Percentiles rank a stretch among this genome's conserved stretches.
Conservation (phyloP, 169 alveolate species). For the Amoebophrya sp. region DNA sequence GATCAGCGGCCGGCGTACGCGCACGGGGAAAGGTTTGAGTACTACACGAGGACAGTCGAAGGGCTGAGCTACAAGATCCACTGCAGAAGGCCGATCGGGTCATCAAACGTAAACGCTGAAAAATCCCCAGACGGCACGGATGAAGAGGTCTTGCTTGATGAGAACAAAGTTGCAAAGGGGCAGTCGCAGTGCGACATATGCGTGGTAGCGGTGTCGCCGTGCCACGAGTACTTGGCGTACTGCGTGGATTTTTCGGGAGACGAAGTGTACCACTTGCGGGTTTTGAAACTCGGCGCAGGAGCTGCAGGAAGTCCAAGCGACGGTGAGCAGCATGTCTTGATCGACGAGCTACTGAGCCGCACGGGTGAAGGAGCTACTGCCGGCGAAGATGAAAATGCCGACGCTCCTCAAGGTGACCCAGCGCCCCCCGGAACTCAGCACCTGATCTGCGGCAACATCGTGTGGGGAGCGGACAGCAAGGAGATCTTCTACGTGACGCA, state of each 20-base stretch:
- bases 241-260: conserved; percentile 22
- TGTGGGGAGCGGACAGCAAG: not conserved
- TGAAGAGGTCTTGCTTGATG: not conserved
- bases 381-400: too few species aligned
- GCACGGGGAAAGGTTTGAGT: not conserved
- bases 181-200: not conserved
- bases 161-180: not conserved
- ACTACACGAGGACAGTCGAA: conserved; percentile 25
- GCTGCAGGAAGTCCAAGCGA: too few species aligned
- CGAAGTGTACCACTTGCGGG: not conserved
- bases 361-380: too few species aligned
- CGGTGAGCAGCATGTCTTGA: too few species aligned
- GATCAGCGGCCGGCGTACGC: conserved; percentile 14
- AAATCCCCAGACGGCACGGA: not conserved
- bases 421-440: not conserved
- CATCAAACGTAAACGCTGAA: not conserved
- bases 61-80: not conserved
- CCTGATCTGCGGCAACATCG: not conserved
- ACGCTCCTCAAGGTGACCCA: too few species aligned
- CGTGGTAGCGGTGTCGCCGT: not conserved
- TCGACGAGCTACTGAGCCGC: too few species aligned
- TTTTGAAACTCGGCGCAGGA: not conserved
- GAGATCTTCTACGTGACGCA: not conserved
- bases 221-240: not conserved
- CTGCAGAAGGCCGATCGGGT: not conserved